Conservation (phyloP, 176 grass and related monocot species). For the Thinopyrum elongatum region DNA sequence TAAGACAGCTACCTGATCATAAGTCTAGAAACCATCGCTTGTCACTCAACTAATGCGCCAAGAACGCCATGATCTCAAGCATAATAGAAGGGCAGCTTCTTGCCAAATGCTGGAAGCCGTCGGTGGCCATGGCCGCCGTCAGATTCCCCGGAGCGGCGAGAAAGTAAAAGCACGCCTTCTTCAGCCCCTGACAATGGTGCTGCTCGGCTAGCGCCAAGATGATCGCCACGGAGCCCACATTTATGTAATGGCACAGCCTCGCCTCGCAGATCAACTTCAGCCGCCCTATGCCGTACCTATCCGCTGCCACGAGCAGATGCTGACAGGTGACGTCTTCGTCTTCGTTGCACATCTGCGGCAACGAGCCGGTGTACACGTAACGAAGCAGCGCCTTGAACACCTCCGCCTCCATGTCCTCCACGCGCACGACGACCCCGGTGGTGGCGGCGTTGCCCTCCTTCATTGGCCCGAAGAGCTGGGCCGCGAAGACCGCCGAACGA, state of each 20-base stretch:
- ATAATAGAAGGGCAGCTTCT: neutral
- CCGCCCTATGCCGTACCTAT: neutral
- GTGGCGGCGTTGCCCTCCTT: too few species aligned
- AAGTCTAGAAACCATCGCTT: neutral
- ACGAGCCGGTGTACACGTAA: neutral
- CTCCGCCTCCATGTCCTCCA: slow-evolving; percentile 1
- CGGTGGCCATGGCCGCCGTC: neutral
- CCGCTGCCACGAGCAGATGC: neutral
- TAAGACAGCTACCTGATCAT: too few species aligned
- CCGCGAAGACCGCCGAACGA: too few species aligned
- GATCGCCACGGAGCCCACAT: neutral
- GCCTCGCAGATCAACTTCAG: slow-evolving; percentile 7
- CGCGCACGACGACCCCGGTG: neutral
- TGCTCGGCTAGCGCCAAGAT: neutral
- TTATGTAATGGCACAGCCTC: neutral
- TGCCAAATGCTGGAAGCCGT: neutral
- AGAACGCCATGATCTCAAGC: neutral
- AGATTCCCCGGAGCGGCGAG: neutral
- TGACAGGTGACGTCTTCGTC: neutral
- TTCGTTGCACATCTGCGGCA: neutral
- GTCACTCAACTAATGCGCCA: neutral
- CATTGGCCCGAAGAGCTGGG: too few species aligned
- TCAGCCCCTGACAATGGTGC: neutral
- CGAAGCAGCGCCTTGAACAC: neutral
- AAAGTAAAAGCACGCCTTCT: neutral